These are phyloP conservation scores for Cercophora scortea DNA, from an alignment of 495 filamentous ascomycete species.

Conservation along the genomic window DNA sequence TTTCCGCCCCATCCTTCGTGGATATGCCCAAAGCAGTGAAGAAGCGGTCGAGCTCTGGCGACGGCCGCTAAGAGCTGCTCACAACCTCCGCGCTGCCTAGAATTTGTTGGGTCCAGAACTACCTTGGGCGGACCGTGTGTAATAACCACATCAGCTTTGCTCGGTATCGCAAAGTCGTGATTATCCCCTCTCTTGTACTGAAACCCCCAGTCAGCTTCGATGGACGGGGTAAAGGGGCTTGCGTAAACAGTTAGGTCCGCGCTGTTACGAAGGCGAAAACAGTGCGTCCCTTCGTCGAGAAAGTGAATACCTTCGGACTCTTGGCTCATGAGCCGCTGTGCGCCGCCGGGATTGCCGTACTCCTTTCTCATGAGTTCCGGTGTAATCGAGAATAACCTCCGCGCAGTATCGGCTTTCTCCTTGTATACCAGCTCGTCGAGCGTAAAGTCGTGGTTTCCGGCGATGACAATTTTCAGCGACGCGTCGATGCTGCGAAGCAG, in stretches of 20 bases:
- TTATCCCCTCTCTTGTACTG: slow-evolving; percentile 25
- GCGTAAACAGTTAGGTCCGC: slow-evolving; percentile 49
- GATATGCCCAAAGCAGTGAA: slow-evolving; percentile 58
- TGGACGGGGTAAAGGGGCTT: slow-evolving; percentile 54
- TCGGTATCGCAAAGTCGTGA: not conserved
- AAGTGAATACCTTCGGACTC: slow-evolving; percentile 43
- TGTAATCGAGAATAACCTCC: no score
- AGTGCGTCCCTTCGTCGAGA: slow-evolving; percentile 49
- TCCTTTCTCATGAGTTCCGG: no score
- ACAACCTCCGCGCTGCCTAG: slow-evolving; percentile 22
- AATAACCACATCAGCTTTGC: slow-evolving; percentile 48
- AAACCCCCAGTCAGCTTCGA: slow-evolving; percentile 39
- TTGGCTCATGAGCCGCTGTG: not conserved
- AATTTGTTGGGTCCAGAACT: not conserved
- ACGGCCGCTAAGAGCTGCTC: slow-evolving; percentile 33
- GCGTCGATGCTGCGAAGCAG: slow-evolving; percentile 49
- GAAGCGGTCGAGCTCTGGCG: slow-evolving; percentile 32
- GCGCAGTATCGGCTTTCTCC: no score
- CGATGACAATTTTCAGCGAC: slow-evolving; percentile 63
- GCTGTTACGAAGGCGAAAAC: slow-evolving; percentile 44
- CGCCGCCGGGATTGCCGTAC: not conserved
- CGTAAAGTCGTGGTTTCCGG: slow-evolving; percentile 66
- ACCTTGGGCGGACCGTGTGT: slow-evolving; percentile 55
- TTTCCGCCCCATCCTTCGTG: slow-evolving; percentile 32
- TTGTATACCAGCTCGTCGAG: slow-evolving; percentile 34